Evolutionary conservation across 129 eudicot genomes (phyloP).

Genomic region (Ambrosia trifida): DNA sequence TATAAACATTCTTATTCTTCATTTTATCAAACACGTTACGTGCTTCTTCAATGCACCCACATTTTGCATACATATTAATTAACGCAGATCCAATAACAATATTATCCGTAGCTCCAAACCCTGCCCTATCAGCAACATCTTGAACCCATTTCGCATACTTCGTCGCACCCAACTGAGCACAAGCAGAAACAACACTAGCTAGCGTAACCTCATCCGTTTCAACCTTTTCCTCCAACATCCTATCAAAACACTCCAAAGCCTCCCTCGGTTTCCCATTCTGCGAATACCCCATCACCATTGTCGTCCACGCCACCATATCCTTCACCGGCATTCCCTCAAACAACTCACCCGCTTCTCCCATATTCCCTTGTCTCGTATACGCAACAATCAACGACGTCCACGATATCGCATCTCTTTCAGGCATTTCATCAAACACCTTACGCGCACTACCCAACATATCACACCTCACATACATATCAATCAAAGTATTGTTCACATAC

Average conservation of each 20-base stretch:
- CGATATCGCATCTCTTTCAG: conserved; percentile 55
- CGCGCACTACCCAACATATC: conserved; percentile 27
- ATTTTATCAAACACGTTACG: conserved; percentile 38
- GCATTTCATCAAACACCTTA: conserved; percentile 31
- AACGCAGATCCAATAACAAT: conserved; percentile 60
- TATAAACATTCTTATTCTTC: conserved; percentile 45
- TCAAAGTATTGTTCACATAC: conserved; percentile 57
- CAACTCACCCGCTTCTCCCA: conserved; percentile 53
- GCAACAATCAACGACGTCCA: conserved; percentile 70
- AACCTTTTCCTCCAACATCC: conserved; percentile 53
- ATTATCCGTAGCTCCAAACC: conserved; percentile 41
- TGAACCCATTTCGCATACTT: conserved; percentile 70
- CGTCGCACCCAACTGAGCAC: conserved; percentile 68
- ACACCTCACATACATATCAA: conserved; percentile 63
- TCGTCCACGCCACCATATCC: conserved; percentile 35
- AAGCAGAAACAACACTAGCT: conserved; percentile 69
- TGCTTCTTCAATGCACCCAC: conserved; percentile 44
- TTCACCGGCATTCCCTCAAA: conserved; percentile 51
- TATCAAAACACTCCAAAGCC: conserved; percentile 59
- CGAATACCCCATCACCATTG: conserved; percentile 66
- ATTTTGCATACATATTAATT: conserved; percentile 54
- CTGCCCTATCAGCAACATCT: conserved; percentile 60
- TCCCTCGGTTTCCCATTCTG: conserved; percentile 64
- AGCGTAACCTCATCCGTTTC: conserved; percentile 61
- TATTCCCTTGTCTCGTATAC: conserved; percentile 51